A percentile compares a stretch with the other conserved stretches of the same genome.
Evolutionary conservation across 2,329 filamentous ascomycete genomes (phyloP).

Genomic region (Paracorniculantispora psalliotae): DNA sequence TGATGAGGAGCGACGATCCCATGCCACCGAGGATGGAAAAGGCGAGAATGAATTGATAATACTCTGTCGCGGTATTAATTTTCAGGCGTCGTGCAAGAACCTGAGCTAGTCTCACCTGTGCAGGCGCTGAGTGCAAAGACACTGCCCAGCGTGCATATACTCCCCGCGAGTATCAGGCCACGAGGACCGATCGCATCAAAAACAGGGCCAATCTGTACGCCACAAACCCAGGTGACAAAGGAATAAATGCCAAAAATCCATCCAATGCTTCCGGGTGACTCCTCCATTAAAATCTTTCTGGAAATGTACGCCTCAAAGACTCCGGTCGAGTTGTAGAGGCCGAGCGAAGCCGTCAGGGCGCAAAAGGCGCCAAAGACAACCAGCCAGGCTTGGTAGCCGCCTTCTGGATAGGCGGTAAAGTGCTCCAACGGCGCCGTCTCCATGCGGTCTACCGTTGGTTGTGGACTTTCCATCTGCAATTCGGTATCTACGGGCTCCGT

Average conservation of each 20-base stretch:
- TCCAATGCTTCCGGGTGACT: slow-evolving; percentile 53
- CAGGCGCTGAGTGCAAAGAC: slow-evolving; percentile 64
- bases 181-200: slow-evolving; percentile 43
- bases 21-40: slow-evolving; percentile 67
- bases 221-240: slow-evolving; percentile 63
- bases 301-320: slow-evolving; percentile 60
- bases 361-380: slow-evolving; percentile 64
- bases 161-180: not conserved
- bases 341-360: slow-evolving; percentile 55
- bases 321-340: slow-evolving; percentile 58
- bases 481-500: too few relatives aligned
- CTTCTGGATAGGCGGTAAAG: slow-evolving; percentile 61
- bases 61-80: slow-evolving; percentile 46
- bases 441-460: too few relatives aligned
- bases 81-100: too few relatives aligned
- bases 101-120: slow-evolving; percentile 45
- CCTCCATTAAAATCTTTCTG: slow-evolving; percentile 52
- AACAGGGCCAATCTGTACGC: slow-evolving; percentile 62
- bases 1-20: slow-evolving; percentile 69
- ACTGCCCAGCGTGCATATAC: slow-evolving; percentile 44
- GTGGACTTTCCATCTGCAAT: too few relatives aligned
- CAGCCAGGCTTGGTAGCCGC: slow-evolving; percentile 57
- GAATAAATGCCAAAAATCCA: slow-evolving; percentile 68
- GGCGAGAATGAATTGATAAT: slow-evolving; percentile 73
- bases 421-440: too few relatives aligned